phyloP scores from a whole-genome alignment of 768 basidiomycete genomes.

The Leucocoprinus sp. region DNA sequence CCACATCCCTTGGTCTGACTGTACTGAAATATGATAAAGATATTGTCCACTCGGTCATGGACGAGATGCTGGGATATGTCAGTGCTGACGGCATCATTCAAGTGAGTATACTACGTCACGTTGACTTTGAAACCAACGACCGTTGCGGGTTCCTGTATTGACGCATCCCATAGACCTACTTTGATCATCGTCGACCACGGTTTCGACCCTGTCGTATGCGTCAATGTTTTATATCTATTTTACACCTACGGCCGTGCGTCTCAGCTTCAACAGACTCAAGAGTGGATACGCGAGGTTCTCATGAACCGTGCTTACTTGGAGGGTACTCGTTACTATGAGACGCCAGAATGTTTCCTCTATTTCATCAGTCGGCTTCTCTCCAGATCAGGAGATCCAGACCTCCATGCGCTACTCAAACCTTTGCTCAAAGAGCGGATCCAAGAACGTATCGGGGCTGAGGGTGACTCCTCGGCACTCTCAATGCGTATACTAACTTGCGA shows the following conservation, averaged over 20 bases:
- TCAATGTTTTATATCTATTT: slow-evolving; percentile 42
- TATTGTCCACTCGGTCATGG: slow-evolving; percentile 36
- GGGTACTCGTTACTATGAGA: slow-evolving; percentile 48
- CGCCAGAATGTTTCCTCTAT: slow-evolving; percentile 44
- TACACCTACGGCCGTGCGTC: slow-evolving; percentile 39
- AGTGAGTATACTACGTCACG: slow-evolving; percentile 18
- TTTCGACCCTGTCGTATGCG: slow-evolving; percentile 47
- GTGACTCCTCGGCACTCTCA: slow-evolving; percentile 47
- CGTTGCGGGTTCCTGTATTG: too few species aligned
- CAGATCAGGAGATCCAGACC: slow-evolving; percentile 22
- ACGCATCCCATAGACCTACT: slow-evolving; percentile 34
- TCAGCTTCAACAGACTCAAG: slow-evolving; percentile 34
- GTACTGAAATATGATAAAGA: slow-evolving; percentile 26
- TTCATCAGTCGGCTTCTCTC: slow-evolving; percentile 39
- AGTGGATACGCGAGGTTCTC: slow-evolving; percentile 44
- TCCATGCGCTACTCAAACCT: slow-evolving; percentile 29
- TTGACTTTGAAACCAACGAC: too few species aligned
- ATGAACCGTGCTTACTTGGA: slow-evolving; percentile 44
- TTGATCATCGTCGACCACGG: slow-evolving; percentile 40
- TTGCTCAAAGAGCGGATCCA: slow-evolving; percentile 36
- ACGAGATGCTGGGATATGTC: slow-evolving; percentile 47
- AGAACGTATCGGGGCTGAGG: slow-evolving; percentile 41
- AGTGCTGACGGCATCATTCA: slow-evolving; percentile 44
- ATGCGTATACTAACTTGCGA: slow-evolving; percentile 45
- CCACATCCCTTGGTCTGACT: slow-evolving; percentile 46